These are phyloP conservation scores for Hydnum rufescens DNA, from an alignment of 768 basidiomycete species.

Conservation along the genomic window DNA sequence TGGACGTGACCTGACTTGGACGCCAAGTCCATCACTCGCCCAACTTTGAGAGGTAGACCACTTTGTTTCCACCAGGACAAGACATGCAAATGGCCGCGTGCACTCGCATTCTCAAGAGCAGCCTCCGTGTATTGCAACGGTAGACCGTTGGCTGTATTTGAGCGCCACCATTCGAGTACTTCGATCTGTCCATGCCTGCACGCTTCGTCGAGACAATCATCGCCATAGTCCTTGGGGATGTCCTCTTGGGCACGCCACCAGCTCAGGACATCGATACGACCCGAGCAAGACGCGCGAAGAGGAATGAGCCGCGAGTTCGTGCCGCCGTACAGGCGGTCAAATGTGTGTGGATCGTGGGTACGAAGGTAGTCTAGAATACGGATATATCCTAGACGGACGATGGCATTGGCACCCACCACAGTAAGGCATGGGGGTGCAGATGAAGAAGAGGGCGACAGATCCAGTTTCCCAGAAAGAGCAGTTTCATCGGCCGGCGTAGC, in stretches of 20 bases:
- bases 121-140: conserved; percentile 59
- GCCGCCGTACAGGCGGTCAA: conserved; percentile 32
- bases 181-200: conserved; percentile 54
- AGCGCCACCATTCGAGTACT: conserved; percentile 68
- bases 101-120: conserved; percentile 59
- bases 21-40: conserved; percentile 72
- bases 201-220: conserved; percentile 60
- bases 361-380: conserved; percentile 57
- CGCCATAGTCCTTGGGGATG: conserved; percentile 27
- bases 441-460: conserved; percentile 37
- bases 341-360: conserved; percentile 41
- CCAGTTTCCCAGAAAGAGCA: conserved; percentile 43
- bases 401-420: conserved; percentile 42
- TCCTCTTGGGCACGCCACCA: conserved; percentile 64
- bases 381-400: conserved; percentile 56
- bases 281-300: conserved; percentile 56
- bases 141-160: conserved; percentile 19
- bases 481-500: conserved; percentile 51
- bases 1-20: conserved; percentile 56
- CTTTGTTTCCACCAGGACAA: conserved; percentile 64
- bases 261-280: conserved; percentile 46
- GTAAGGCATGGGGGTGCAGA: conserved; percentile 35
- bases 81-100: conserved; percentile 54
- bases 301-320: conserved; percentile 44
- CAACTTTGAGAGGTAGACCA: conserved; percentile 52